Conservation (phyloP, 1,284 basidiomycete species). For the Naganishia sp. region DNA sequence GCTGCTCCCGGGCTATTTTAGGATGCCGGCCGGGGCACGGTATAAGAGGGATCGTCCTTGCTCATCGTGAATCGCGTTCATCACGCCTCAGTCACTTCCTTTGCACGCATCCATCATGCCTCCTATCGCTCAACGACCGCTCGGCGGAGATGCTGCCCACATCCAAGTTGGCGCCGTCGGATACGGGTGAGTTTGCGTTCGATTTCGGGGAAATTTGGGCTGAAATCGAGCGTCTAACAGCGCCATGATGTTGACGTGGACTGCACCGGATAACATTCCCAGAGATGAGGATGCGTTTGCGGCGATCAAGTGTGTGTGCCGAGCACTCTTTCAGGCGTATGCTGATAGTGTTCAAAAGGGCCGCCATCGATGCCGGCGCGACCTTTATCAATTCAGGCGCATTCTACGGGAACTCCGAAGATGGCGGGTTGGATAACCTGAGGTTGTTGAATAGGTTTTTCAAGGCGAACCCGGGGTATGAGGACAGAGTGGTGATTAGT, state of each 20-base stretch:
- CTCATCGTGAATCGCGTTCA: background rate
- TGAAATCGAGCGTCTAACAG: conserved; percentile 45
- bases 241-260: conserved; percentile 62
- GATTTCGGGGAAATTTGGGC: background rate
- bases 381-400: conserved; percentile 53
- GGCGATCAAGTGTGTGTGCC: conserved; percentile 59
- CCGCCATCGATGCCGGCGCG: conserved; percentile 61
- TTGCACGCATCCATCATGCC: conserved; percentile 21
- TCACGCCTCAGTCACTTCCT: background rate
- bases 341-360: conserved; percentile 34
- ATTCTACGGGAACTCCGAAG: conserved; percentile 47
- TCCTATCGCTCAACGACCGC: conserved; percentile 30
- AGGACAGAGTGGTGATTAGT: conserved; percentile 59
- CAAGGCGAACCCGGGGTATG: conserved; percentile 59
- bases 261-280: conserved; percentile 55
- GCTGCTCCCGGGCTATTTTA: conserved; percentile 1
- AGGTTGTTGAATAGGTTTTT: conserved; percentile 51
- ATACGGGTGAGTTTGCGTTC: conserved; percentile 22
- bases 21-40: background rate
- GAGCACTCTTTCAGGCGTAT: conserved; percentile 11
- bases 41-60: too few relatives aligned
- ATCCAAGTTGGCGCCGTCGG: conserved; percentile 36
- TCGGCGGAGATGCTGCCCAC: conserved; percentile 32
- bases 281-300: conserved; percentile 61
- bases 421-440: conserved; percentile 44